Evolutionary conservation across 2,329 filamentous ascomycete species (phyloP), one percentile per base, ranked within the genome.

Genomic region (Colletotrichum lupini): DNA sequence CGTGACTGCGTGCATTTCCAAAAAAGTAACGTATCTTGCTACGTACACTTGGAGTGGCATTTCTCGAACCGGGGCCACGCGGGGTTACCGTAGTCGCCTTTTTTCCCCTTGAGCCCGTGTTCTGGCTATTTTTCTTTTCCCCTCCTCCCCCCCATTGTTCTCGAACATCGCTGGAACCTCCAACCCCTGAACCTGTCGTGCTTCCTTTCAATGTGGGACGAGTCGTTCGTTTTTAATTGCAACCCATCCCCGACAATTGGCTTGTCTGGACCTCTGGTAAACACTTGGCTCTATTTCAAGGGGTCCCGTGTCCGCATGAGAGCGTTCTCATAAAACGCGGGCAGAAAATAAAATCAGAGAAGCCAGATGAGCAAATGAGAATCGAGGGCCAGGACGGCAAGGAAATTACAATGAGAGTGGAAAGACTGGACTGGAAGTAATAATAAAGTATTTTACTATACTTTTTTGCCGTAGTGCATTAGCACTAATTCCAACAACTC

Each of bases 401-500:
- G 42, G 42, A 49, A 22, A 49, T 49, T 49, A 7, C 42, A 49
- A 49, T 22, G 42, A 63, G 14, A 32, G 24, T 2, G 35, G 30
- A 19, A 52, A 32, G 28, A 53, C 32, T 35, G 32, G 14, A 63
- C 35, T 69, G 56, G 60, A 49, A 35, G 71, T 71, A 52, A 28
- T 49, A 65, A 60, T 57, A 57, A 66, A 66, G 60, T 61, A 52
- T 49, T 49, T 70, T 58, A 61, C 30, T 57, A 24, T 52, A 59
- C 35, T 52, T 32, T 56, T 65, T 55, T 28, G 12, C 57, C 30
- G 26, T 52, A 57, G 59, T 56, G 71, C 71, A 62, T 73, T 60
- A 61, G 60, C 60, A 71, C 67, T 58, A 71, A 65, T 58, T 61
- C 67, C 67, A 61, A 71, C 56, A 71, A 60, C 56, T 70, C 67